Evolutionary conservation across 805 yeast genomes (phyloP), one percentile per base, ranked within the genome.

Genomic region (Wickerhamiella slavikovae): DNA sequence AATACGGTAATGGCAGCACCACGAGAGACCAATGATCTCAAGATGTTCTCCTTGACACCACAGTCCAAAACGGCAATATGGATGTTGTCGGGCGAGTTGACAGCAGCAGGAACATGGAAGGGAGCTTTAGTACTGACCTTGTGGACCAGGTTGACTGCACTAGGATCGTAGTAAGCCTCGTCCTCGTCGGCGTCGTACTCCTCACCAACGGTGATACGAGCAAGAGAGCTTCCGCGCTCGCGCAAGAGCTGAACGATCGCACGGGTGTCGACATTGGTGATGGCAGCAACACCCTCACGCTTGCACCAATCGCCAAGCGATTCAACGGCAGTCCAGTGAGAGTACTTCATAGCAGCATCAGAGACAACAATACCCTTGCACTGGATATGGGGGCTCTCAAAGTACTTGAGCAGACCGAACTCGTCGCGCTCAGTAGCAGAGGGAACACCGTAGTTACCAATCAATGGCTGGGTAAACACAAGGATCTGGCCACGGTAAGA

Each of bases 261-360:
- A 61, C 98, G 77, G 39, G 99, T 89, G 54, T 89, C 99, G 27
- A 89, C 94, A 37, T 95, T 98, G 25, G 94, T 70, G 44, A 89
- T 76, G 27, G 94, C 91, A 33, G 96, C 91, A 32, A 91, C 89
- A 25, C 93, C 93, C 43, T 82, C 91, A 49, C 93, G 72, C 55
- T 77, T 69, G 60, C 98, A 89, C 98, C 96, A 89, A 43, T 77
- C 78, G 35, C 79, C 76, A 34, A 89, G 64, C 13, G 92, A 74
- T 59, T 89, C 96, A 20, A 89, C 93, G 3, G 99, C 99, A 22
- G 96, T 83, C 98, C 98, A 89, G 54, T 89, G 99, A n/a, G 94
- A 79, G 55, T 85, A 80, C 51, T 82, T 67, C 64, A 83, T 66
- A 15, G 98, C 96, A 32, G 69, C 93, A 48, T 89, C 94, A 25